A percentile compares a stretch with the other conserved stretches of the same genome.
These are phyloP conservation scores for Sporopachydermia lactativora DNA, from an alignment of 805 yeast genomes.

Conservation along the genomic window DNA sequence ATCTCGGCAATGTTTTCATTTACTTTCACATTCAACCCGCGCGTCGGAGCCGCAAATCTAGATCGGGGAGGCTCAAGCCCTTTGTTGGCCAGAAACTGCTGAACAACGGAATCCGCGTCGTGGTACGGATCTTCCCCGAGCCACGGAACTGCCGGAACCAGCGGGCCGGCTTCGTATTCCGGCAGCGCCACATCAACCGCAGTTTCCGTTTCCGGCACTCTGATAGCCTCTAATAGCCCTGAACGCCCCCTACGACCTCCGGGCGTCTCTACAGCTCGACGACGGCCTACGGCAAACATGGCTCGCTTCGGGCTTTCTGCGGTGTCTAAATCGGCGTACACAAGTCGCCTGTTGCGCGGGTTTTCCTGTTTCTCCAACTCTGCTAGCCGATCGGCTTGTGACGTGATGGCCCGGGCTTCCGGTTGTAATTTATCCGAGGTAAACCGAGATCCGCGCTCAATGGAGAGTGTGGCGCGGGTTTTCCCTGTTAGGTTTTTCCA, in stretches of 20 bases:
- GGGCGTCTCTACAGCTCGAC: not conserved
- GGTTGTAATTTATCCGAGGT: conserved; percentile 41
- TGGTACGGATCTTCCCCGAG: conserved; percentile 36
- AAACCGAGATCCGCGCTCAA: conserved; percentile 54
- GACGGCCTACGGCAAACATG: not conserved
- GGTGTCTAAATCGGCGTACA: not conserved
- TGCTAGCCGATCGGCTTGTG: conserved; percentile 57
- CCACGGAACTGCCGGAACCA: conserved; percentile 53
- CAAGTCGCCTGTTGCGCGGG: conserved; percentile 20
- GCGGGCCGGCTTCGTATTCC: conserved; percentile 78
- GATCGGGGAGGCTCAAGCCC: too few relatives aligned
- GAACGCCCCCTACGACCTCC: conserved; percentile 15
- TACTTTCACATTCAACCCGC: conserved; percentile 49
- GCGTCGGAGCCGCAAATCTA: conserved; percentile 26
- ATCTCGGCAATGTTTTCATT: conserved; percentile 59
- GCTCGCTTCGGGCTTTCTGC: too few relatives aligned
- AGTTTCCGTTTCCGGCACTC: conserved; percentile 27
- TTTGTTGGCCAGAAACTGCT: conserved; percentile 15
- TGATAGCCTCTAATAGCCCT: conserved; percentile 18
- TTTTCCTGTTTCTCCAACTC: conserved; percentile 25
- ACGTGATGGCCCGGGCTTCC: conserved; percentile 54
- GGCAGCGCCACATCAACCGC: conserved; percentile 45
- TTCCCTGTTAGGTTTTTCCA: conserved; percentile 81
- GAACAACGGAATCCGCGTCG: conserved; percentile 10
- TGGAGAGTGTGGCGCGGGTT: conserved; percentile 61